Base-by-base conservation (phyloP, 2,329 filamentous ascomycete species). In the Helminthosporium solani region DNA sequence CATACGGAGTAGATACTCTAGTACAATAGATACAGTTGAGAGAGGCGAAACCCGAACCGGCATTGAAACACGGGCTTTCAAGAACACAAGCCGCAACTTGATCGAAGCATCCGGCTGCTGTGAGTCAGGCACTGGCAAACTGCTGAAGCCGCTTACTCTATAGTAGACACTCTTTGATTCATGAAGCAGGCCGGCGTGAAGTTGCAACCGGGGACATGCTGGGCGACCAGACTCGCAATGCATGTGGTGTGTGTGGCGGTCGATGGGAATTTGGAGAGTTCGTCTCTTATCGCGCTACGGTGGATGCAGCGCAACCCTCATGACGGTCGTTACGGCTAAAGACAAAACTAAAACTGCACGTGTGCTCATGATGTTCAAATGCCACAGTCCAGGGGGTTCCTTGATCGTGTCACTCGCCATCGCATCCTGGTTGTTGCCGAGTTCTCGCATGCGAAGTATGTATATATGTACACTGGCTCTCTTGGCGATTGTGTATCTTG, bases 241-340 rank as follows among this genome's bases (percentile, higher is more conserved):
- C n/a, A n/a, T n/a, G n/a, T n/a, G n/a, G n/a, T n/a, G n/a, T n/a
- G n/a, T n/a, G n/a, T n/a, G n/a, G 23, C 23, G 9, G 23, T 25
- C 21, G 33, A 25, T 37, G 36, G 35, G 9, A 28, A 12, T 42
- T 40, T 15, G n/a, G 34, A 21, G 34, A 42, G 2, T 36, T 33
- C 36, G 35, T n/a, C 33, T 39, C 16, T 40, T 46, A 31, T 40
- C 47, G 41, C 40, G 33, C 30, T 27, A 15, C 33, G 21, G 16
- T n/a, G n/a, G n/a, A n/a, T n/a, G n/a, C n/a, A n/a, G 25, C 36
- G 9, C 21, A 15, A 21, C 30, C n/a, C 20, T 33, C 23, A 15
- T 33, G 38, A 34, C 33, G 19, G 21, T 30, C 36, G 40, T 44
- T n/a, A 35, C 52, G 54, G 52, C 45, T 57, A 57, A 57, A 53